Evolutionary conservation across 192 early-diverging fungal species (phyloP).

Genomic region (Thamnidium elegans): DNA sequence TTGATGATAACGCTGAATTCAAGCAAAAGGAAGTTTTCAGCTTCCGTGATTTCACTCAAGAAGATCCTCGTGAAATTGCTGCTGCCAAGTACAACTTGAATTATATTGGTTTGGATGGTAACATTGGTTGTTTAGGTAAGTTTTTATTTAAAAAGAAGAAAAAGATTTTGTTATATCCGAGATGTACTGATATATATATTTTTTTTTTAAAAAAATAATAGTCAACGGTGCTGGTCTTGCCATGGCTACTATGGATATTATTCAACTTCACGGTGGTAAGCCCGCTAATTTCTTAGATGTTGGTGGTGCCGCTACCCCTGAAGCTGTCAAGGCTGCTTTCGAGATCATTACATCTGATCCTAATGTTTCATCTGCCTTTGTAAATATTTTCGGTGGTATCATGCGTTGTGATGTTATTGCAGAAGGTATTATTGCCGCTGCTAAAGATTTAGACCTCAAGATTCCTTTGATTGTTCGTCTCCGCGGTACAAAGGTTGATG

Average conservation of each 20-base stretch:
- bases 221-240: constrained; percentile 98
- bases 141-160: neutral
- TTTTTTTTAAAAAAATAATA: constrained; percentile 4
- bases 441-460: constrained; percentile 84
- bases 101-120: constrained; percentile 99
- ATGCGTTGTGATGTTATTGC: constrained; percentile 99
- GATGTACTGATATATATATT: neutral
- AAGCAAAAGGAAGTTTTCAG: constrained; percentile 87
- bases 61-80: constrained; percentile 95
- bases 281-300: constrained; percentile 99
- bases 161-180: neutral
- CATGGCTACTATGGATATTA: constrained; percentile 99
- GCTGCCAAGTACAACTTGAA: constrained; percentile 97
- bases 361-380: constrained; percentile 93
- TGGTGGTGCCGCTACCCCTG: constrained; percentile 91
- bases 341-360: constrained; percentile 98
- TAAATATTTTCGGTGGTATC: constrained; percentile 99
- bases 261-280: constrained; percentile 97
- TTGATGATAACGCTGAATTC: constrained; percentile 99
- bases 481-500: constrained; percentile 69
- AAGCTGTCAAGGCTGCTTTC: constrained; percentile 98
- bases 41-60: constrained; percentile 91
- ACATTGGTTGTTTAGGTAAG: constrained; percentile 91
- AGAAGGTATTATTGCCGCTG: constrained; percentile 95
- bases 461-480: constrained; percentile 97